Percentiles rank a stretch among this genome's conserved stretches.
Conservation (phyloP, 257 asterid genomes). For the Rehmannia glutinosa region DNA sequence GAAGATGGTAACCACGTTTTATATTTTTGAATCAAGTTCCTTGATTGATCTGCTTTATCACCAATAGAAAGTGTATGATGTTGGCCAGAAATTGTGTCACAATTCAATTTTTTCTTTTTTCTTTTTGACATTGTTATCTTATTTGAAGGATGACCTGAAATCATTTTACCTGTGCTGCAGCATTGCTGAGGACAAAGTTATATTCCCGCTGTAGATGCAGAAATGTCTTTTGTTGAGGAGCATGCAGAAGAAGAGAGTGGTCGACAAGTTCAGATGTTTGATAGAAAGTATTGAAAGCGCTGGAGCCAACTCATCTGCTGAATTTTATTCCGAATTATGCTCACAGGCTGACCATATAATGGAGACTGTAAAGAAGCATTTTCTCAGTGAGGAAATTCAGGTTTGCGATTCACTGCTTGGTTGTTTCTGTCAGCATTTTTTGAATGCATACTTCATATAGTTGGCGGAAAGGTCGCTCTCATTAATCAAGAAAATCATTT, state of each 20-base stretch:
- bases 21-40: neutral
- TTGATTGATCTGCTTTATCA: neutral
- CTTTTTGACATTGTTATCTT: slow-evolving; percentile 8
- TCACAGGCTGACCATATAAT: slow-evolving; percentile 90
- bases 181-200: slow-evolving; percentile 97
- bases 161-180: slow-evolving; percentile 46
- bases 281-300: slow-evolving; percentile 86
- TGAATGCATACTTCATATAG: neutral
- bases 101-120: neutral
- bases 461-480: neutral
- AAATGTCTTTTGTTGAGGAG: slow-evolving; percentile 88
- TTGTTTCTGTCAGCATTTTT: slow-evolving; percentile 16
- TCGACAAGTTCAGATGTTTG: slow-evolving; percentile 78
- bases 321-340: slow-evolving; percentile 77
- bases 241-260: slow-evolving; percentile 95
- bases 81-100: neutral
- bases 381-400: slow-evolving; percentile 86
- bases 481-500: neutral
- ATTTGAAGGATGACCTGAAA: neutral
- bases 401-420: slow-evolving; percentile 29
- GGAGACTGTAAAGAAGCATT: slow-evolving; percentile 81
- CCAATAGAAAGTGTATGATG: neutral
- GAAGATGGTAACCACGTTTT: neutral
- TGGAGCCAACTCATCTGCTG: slow-evolving; percentile 83
- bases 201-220: slow-evolving; percentile 94